phyloP scores from a whole-genome alignment of 192 early-diverging fungal species.

The Rhizophagus prolifer region DNA sequence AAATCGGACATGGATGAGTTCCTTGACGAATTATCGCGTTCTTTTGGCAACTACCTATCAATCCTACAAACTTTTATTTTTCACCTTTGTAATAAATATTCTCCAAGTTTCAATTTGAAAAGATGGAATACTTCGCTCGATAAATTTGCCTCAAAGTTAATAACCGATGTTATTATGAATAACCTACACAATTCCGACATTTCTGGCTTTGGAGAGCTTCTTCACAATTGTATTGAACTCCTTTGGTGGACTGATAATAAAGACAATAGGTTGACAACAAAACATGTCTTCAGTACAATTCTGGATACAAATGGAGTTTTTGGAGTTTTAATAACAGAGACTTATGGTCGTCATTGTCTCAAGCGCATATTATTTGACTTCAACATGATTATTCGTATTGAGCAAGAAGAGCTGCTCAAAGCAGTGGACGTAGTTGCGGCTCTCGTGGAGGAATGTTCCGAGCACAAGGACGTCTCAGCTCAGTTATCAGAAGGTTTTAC shows the following conservation, averaged over 20 bases:
- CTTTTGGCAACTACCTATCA: neutral
- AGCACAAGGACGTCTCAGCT: neutral
- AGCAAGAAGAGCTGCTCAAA: neutral
- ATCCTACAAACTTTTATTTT: neutral
- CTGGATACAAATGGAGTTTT: neutral
- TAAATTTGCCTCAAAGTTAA: neutral
- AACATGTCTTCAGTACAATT: neutral
- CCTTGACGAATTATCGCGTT: neutral
- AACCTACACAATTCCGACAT: neutral
- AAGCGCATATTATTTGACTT: constrained; percentile 13
- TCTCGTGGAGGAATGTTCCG: constrained; percentile 20
- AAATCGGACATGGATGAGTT: neutral
- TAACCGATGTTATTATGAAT: neutral
- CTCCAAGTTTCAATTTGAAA: neutral
- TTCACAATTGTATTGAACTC: constrained; percentile 6
- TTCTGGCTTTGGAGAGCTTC: neutral
- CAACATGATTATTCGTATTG: neutral
- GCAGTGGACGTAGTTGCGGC: neutral
- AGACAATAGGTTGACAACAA: neutral
- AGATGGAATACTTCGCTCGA: neutral
- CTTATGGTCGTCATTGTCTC: neutral
- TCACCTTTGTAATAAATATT: neutral
- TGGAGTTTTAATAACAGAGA: neutral
- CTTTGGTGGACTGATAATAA: neutral
- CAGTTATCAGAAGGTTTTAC: neutral